These are phyloP conservation scores for Neurospora cerealis DNA, from an alignment of 495 filamentous ascomycete species.

Conservation along the genomic window DNA sequence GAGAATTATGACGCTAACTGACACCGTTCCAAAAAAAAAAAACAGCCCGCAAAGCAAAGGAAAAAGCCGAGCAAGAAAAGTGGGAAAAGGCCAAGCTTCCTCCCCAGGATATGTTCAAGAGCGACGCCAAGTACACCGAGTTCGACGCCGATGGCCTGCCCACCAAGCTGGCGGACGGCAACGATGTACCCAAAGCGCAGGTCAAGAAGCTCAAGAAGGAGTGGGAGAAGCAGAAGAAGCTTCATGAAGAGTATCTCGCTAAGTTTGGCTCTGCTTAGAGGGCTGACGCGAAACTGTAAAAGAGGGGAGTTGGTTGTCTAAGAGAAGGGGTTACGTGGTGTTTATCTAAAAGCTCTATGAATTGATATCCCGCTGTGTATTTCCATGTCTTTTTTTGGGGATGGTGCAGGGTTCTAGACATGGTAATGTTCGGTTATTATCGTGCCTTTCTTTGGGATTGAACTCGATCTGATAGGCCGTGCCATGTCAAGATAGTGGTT, in stretches of 20 bases:
- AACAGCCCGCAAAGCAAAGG: slow-evolving; percentile 38
- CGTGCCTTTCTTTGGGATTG: background rate
- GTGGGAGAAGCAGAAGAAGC: slow-evolving; percentile 86
- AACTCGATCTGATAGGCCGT: background rate
- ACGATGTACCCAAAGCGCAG: slow-evolving; percentile 71
- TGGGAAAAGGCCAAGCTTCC: slow-evolving; percentile 63
- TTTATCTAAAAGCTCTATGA: background rate
- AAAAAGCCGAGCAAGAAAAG: slow-evolving; percentile 40
- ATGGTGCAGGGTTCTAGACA: background rate
- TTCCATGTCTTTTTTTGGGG: background rate
- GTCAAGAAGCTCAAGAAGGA: slow-evolving; percentile 83
- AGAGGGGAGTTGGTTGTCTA: background rate
- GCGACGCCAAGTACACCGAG: slow-evolving; percentile 57
- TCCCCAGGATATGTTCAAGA: slow-evolving; percentile 61
- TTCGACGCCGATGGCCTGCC: slow-evolving; percentile 89
- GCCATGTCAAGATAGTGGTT: background rate
- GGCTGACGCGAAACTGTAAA: background rate
- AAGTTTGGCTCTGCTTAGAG: slow-evolving; percentile 13
- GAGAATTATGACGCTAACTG: slow-evolving; percentile 6
- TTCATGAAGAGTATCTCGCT: slow-evolving; percentile 50
- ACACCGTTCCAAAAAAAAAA: background rate
- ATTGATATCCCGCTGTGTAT: background rate
- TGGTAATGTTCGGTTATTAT: background rate
- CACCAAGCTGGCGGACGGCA: slow-evolving; percentile 56
- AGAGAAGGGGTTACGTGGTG: background rate